Evolutionary conservation across 2,329 filamentous ascomycete species (phyloP).

Genomic region (Cryphonectria radicalis): DNA sequence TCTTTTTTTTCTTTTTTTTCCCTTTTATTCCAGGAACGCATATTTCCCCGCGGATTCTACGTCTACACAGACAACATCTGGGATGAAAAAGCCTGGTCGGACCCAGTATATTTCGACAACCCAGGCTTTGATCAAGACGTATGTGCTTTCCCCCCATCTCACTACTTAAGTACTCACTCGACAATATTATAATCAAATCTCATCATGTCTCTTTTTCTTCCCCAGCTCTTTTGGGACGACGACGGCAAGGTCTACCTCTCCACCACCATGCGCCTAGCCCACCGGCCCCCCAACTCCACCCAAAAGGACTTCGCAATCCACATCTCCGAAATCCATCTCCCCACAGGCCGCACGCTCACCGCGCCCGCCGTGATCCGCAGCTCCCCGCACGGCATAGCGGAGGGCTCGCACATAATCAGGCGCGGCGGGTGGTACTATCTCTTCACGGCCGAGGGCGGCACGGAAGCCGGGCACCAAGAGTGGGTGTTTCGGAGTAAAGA

Average conservation of each 20-base stretch:
- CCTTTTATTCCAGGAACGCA: slow-evolving; percentile 41
- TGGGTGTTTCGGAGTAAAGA: slow-evolving; percentile 53
- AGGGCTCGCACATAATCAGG: slow-evolving; percentile 47
- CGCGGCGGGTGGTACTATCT: slow-evolving; percentile 44
- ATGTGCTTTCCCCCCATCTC: slow-evolving; percentile 28
- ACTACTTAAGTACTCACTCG: too few relatives aligned
- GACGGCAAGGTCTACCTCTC: slow-evolving; percentile 55
- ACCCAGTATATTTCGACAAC: slow-evolving; percentile 58
- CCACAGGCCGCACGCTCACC: slow-evolving; percentile 46
- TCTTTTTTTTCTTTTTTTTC: too few relatives aligned
- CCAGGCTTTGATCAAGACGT: slow-evolving; percentile 59
- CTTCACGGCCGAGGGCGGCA: slow-evolving; percentile 47
- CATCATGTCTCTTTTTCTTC: neutral
- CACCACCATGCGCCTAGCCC: slow-evolving; percentile 42
- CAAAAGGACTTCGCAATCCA: slow-evolving; percentile 58
- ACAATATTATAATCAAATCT: neutral
- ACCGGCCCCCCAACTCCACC: slow-evolving; percentile 43
- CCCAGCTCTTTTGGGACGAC: slow-evolving; percentile 52
- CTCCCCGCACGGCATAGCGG: slow-evolving; percentile 47
- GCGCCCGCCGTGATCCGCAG: slow-evolving; percentile 41
- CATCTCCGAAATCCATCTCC: slow-evolving; percentile 48
- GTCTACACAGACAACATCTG: slow-evolving; percentile 57
- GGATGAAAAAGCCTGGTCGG: slow-evolving; percentile 54
- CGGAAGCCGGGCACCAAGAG: slow-evolving; percentile 55
- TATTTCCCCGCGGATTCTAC: slow-evolving; percentile 59